Conservation (phyloP, 129 eudicot species). For the Solidago caesia region DNA sequence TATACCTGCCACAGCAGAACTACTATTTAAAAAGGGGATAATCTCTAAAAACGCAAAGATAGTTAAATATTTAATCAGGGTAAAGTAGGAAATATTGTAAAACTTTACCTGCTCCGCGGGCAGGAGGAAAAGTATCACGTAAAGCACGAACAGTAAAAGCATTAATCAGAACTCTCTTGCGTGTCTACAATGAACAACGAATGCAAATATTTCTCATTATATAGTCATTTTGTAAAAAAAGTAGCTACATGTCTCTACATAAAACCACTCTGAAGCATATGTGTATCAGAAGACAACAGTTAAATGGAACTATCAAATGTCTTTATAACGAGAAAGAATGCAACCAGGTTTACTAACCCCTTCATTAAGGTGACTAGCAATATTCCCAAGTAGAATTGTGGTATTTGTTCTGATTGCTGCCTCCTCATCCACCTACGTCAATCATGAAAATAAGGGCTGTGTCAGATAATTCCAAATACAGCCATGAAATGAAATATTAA, state of each 20-base stretch:
- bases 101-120: slow-evolving; percentile 87
- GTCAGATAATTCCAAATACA: slow-evolving; percentile 5
- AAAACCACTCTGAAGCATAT: slow-evolving; percentile 17
- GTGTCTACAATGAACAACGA: slow-evolving; percentile 53
- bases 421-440: slow-evolving; percentile 87
- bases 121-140: slow-evolving; percentile 95
- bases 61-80: not conserved
- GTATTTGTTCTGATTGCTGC: slow-evolving; percentile 97
- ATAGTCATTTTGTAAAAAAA: slow-evolving; percentile 4
- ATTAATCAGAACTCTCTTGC: slow-evolving; percentile 94
- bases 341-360: slow-evolving; percentile 62
- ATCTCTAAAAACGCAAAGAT: not conserved
- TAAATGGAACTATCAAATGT: not conserved
- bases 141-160: slow-evolving; percentile 97
- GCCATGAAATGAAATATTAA: not conserved
- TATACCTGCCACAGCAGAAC: slow-evolving; percentile 55
- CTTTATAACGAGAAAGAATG: slow-evolving; percentile 6
- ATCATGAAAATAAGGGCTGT: not conserved
- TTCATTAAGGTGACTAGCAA: slow-evolving; percentile 89
- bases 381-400: slow-evolving; percentile 93
- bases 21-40: not conserved
- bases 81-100: not conserved
- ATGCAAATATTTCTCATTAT: slow-evolving; percentile 21
- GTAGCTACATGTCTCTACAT: slow-evolving; percentile 16
- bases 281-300: not conserved